Evolutionary conservation across 805 yeast species (phyloP), one percentile per base, ranked within the genome.

Genomic region (Suhomyces sp.): DNA sequence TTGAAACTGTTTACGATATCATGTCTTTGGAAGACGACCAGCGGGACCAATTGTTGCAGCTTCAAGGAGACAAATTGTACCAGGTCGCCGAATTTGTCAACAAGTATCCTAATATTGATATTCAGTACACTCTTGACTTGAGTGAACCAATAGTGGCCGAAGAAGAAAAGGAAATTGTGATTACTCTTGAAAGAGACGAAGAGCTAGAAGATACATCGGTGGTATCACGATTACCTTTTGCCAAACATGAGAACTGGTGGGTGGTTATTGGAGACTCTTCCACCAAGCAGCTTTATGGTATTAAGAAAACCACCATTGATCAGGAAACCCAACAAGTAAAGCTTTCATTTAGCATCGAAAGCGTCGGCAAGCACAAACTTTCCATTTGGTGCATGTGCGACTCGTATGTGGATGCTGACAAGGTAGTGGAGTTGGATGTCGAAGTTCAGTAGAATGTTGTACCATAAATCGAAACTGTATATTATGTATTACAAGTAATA

Each of bases 381-480:
- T 80, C 84, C 0, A 71, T 90, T 1, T 92, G 96, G 96, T 84
- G 93, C 62, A 81, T 92, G 64, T 87, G 97, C 69, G 97, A 92
- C 61, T 85, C 96, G 0, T 93, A 92, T 60, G 62, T 89, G n/a
- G 98, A 92, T 63, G 96, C 91, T 2, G 99, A 93, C 64, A 89
- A 88, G 65, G 97, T 93, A 69, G 78, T 85, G 21, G 66, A 74
- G 9, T 72, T 87, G 46, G 80, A 77, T 22, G 62, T 85, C 3
- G 73, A 77, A 3, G 83, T 77, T 19, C 60, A 63, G 25, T 66
- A 25, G 12, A 31, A 46, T 17, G 6, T 13, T 15, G 19, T 40
- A 20, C 10, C 12, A 12, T 27, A 4, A n/a, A 27, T 27, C n/a
- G 6, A 27, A 10, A 27, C 31, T 27, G 31, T 12, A 27, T 3